These are phyloP conservation scores for Aspergillus transmontanensis DNA, from an alignment of 2,329 filamentous ascomycete genomes.

Conservation along the genomic window DNA sequence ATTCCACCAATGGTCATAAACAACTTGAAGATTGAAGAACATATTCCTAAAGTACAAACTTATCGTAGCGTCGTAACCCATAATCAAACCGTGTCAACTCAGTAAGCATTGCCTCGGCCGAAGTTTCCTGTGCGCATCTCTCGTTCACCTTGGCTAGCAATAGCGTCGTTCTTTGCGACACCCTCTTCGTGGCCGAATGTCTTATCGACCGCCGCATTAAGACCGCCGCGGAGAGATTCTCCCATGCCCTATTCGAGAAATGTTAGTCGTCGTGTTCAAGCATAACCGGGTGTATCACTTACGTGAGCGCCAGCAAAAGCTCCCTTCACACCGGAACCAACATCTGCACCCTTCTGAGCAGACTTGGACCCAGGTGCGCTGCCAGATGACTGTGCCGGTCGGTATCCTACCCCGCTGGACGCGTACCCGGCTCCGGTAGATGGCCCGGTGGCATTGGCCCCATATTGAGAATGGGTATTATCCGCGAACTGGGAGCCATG, in stretches of 20 bases:
- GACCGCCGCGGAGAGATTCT: constrained; percentile 42
- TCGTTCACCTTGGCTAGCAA: constrained; percentile 38
- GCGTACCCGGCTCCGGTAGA: constrained; percentile 1
- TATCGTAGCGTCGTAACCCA: neutral
- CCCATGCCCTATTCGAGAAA: constrained; percentile 36
- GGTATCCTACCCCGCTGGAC: constrained; percentile 12
- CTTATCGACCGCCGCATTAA: constrained; percentile 42
- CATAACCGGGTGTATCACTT: constrained; percentile 18
- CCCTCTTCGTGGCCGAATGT: constrained; percentile 41
- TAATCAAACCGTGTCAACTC: neutral
- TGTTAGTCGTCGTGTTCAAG: neutral
- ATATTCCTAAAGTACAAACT: neutral
- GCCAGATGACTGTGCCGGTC: constrained; percentile 16
- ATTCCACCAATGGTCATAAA: neutral
- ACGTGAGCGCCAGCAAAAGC: constrained; percentile 39
- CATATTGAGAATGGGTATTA: neutral
- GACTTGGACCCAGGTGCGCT: constrained; percentile 15
- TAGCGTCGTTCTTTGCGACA: constrained; percentile 38
- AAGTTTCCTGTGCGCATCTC: constrained; percentile 38
- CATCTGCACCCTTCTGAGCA: constrained; percentile 19
- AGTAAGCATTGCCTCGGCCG: neutral
- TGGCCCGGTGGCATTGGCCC: constrained; percentile 12
- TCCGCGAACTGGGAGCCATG: neutral
- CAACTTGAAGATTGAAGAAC: neutral
- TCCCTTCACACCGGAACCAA: constrained; percentile 30